phyloP scores from a whole-genome alignment of 1,284 basidiomycete species.

The Xanthoconium separans region DNA sequence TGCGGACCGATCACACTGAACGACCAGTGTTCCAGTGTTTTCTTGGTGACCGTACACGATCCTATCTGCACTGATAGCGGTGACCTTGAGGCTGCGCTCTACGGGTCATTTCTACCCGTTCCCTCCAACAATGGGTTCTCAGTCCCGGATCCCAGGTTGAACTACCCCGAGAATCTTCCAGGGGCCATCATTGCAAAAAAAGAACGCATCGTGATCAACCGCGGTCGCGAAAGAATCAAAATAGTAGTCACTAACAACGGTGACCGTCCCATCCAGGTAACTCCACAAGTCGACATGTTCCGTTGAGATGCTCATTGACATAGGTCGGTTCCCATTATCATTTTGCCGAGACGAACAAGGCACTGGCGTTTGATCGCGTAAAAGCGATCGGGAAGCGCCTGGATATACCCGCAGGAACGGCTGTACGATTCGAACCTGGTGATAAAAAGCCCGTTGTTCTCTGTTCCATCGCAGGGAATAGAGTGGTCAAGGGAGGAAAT shows the following conservation, averaged over 20 bases:
- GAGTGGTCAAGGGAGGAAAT: constrained; percentile 82
- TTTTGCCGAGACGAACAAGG: constrained; percentile 88
- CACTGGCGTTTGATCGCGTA: constrained; percentile 81
- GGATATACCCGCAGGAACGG: constrained; percentile 92
- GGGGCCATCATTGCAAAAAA: constrained; percentile 74
- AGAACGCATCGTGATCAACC: constrained; percentile 75
- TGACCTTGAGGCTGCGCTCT: constrained; percentile 79
- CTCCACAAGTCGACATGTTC: constrained; percentile 6
- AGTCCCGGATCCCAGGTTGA: constrained; percentile 46
- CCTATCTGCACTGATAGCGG: constrained; percentile 87
- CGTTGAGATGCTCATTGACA: constrained; percentile 3
- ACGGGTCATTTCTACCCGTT: constrained; percentile 89
- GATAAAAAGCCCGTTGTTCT: constrained; percentile 42
- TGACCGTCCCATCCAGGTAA: constrained; percentile 90
- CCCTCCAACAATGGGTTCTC: constrained; percentile 29
- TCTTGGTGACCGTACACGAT: constrained; percentile 89
- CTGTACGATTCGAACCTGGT: constrained; percentile 93
- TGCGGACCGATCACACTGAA: background rate
- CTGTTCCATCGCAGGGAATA: constrained; percentile 70
- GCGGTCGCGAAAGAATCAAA: constrained; percentile 64
- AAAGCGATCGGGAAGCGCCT: constrained; percentile 83
- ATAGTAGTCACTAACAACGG: constrained; percentile 90
- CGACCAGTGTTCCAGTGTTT: constrained; percentile 60
- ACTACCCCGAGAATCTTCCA: constrained; percentile 57
- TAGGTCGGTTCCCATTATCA: constrained; percentile 93